Evolutionary conservation across 1,139 yeast species (phyloP).

Genomic region (Kazachstania sp.): DNA sequence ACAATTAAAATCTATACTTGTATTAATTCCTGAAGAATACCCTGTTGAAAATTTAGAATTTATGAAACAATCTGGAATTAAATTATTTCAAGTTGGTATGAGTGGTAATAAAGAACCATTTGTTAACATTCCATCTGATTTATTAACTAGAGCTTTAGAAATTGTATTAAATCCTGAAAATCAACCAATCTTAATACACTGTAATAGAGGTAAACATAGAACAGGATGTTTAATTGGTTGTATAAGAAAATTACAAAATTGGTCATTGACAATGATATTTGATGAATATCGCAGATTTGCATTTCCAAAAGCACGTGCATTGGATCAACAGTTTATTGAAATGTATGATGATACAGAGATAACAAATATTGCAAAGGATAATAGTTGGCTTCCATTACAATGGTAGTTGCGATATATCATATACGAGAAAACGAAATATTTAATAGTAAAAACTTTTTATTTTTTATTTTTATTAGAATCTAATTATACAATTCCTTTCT

Average conservation of each 20-base stretch:
- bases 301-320: conserved; percentile 86
- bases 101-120: conserved; percentile 95
- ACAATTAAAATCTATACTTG: conserved; percentile 63
- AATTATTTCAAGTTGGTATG: conserved; percentile 80
- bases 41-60: conserved; percentile 69
- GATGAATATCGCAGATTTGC: conserved; percentile 94
- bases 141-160: conserved; percentile 72
- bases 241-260: conserved; percentile 72
- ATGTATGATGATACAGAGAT: conserved; percentile 65
- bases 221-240: conserved; percentile 96
- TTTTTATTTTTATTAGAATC: not conserved
- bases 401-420: conserved; percentile 38
- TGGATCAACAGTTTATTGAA: conserved; percentile 93
- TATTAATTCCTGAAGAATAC: conserved; percentile 85
- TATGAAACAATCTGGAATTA: conserved; percentile 49
- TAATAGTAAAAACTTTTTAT: not conserved
- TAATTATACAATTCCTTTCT: no score
- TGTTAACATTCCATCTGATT: conserved; percentile 69
- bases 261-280: conserved; percentile 89
- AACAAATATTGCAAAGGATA: conserved; percentile 41
- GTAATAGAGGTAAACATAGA: conserved; percentile 93
- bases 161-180: conserved; percentile 75
- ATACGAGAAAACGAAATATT: not conserved
- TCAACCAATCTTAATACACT: conserved; percentile 87
- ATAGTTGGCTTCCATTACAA: conserved; percentile 54